phyloP scores from a whole-genome alignment of 2,329 filamentous ascomycete genomes.

The Xylaria arbuscula region DNA sequence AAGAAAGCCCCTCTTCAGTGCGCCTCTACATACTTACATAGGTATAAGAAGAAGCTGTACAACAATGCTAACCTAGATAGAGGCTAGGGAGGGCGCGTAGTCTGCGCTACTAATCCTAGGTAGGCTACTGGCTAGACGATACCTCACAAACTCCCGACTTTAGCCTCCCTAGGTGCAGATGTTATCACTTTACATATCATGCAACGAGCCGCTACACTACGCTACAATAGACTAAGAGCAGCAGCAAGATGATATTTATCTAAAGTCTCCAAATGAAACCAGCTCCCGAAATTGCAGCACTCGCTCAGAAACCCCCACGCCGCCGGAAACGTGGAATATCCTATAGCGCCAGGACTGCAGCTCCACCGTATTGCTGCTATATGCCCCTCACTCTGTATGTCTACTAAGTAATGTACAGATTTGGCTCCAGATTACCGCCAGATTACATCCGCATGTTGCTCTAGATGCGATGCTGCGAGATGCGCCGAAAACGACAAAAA shows the following conservation, averaged over 20 bases:
- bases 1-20: not conserved
- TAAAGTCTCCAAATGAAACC: slow-evolving; percentile 11
- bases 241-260: slow-evolving; percentile 1
- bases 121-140: not conserved
- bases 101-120: not conserved
- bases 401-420: not conserved
- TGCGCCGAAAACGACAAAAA: slow-evolving; percentile 46
- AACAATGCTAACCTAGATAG: not conserved
- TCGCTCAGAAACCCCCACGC: slow-evolving; percentile 42
- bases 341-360: not conserved
- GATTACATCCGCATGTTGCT: slow-evolving; percentile 21
- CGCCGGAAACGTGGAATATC: slow-evolving; percentile 37
- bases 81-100: no score
- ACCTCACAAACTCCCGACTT: not conserved
- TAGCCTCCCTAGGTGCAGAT: slow-evolving; percentile 4
- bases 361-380: slow-evolving; percentile 1
- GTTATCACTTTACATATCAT: slow-evolving; percentile 24
- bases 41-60: not conserved
- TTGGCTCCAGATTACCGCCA: not conserved
- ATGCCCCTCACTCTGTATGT: not conserved
- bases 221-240: slow-evolving; percentile 4
- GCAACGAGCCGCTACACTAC: slow-evolving; percentile 21
- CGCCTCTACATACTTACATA: not conserved
- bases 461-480: slow-evolving; percentile 43
- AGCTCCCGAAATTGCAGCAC: slow-evolving; percentile 5